Conservation (phyloP, 1,284 basidiomycete species). For the Austroboletus niveus region DNA sequence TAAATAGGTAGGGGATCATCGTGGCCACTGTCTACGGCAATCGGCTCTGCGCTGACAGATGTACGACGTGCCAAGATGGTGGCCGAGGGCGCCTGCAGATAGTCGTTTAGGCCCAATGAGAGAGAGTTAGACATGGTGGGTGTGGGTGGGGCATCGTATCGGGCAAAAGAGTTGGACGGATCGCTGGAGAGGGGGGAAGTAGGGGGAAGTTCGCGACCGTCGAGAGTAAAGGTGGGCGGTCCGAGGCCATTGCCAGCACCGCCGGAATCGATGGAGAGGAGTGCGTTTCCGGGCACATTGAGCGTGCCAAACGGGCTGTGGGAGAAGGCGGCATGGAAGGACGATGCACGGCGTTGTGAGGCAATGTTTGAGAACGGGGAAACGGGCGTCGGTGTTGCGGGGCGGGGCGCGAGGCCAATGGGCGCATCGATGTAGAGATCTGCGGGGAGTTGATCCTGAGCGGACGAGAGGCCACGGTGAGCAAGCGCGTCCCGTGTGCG, state of each 20-base stretch:
- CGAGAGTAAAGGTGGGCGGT: conserved; percentile 57
- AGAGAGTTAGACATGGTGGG: conserved; percentile 41
- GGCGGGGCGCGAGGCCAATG: conserved; percentile 33
- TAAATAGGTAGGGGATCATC: conserved; percentile 72
- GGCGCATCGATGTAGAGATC: conserved; percentile 62
- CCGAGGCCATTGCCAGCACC: conserved; percentile 23
- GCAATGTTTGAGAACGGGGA: conserved; percentile 50
- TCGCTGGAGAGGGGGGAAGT: conserved; percentile 54
- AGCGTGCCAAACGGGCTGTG: conserved; percentile 72
- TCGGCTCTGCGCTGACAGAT: conserved; percentile 97
- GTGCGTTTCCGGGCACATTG: conserved; percentile 73
- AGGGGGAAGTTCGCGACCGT: conserved; percentile 57
- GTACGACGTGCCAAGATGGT: conserved; percentile 88
- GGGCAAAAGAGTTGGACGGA: conserved; percentile 46
- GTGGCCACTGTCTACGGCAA: conserved; percentile 72
- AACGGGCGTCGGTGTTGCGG: conserved; percentile 35
- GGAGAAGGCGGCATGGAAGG: conserved; percentile 50
- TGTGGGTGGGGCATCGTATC: conserved; percentile 49
- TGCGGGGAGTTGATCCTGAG: conserved; percentile 49
- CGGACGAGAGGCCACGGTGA: conserved; percentile 46
- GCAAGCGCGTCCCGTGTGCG: conserved; percentile 66
- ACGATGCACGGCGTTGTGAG: conserved; percentile 48
- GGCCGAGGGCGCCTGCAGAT: conserved; percentile 63
- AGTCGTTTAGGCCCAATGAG: conserved; percentile 53
- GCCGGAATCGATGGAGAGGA: conserved; percentile 50